A percentile compares a stretch with the other conserved stretches of the same genome.
Evolutionary conservation across 2,329 filamentous ascomycete genomes (phyloP).

Genomic region (Neospermospora avenae): DNA sequence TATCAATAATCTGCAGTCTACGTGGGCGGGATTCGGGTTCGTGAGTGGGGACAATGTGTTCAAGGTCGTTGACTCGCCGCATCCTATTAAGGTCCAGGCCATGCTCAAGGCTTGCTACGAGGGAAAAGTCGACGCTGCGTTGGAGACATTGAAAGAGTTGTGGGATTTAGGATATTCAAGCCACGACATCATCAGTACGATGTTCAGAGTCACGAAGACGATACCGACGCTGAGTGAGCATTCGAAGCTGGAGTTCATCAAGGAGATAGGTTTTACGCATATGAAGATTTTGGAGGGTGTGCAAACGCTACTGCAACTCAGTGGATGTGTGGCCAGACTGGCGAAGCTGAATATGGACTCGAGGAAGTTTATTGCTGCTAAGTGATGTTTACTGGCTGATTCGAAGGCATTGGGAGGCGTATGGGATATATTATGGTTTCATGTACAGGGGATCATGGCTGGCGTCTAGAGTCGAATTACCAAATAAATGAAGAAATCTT

Average conservation of each 20-base stretch:
- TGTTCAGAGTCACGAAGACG: slow-evolving; percentile 98
- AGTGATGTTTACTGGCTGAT: slow-evolving; percentile 18
- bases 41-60: slow-evolving; percentile 98
- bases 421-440: slow-evolving; percentile 19
- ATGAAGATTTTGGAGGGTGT: slow-evolving; percentile 99
- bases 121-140: slow-evolving; percentile 80
- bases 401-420: slow-evolving; percentile 25
- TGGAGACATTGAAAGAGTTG: slow-evolving; percentile 83
- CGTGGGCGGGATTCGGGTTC: slow-evolving; percentile 88
- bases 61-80: slow-evolving; percentile 92
- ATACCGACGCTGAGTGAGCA: slow-evolving; percentile 90
- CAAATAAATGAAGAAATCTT: slow-evolving; percentile 5
- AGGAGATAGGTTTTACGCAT: slow-evolving; percentile 97
- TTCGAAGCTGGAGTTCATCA: slow-evolving; percentile 94
- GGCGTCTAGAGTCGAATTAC: slow-evolving; percentile 17
- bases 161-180: slow-evolving; percentile 97
- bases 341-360: slow-evolving; percentile 98
- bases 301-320: slow-evolving; percentile 89
- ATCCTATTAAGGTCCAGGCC: slow-evolving; percentile 96
- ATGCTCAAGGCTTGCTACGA: slow-evolving; percentile 98
- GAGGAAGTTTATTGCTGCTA: slow-evolving; percentile 60
- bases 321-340: slow-evolving; percentile 84
- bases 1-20: slow-evolving; percentile 97
- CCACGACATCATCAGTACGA: slow-evolving; percentile 97
- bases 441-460: slow-evolving; percentile 10